These are phyloP conservation scores for Cucumis melo DNA, from an alignment of 306 rosid genomes.

Conservation along the genomic window DNA sequence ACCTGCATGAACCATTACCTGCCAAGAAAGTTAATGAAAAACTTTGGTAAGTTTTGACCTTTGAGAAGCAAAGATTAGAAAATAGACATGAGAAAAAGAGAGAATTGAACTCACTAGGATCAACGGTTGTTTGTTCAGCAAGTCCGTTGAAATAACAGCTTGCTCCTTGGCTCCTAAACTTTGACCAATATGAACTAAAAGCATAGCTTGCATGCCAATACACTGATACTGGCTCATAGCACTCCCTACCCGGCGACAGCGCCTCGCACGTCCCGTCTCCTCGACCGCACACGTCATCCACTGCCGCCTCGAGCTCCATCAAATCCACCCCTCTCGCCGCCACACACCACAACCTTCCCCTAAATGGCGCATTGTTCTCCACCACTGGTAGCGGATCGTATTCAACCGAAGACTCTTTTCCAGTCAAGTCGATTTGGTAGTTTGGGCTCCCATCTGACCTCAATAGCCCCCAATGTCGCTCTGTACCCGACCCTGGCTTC, in stretches of 20 bases:
- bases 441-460: slow-evolving; percentile 35
- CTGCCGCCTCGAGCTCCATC: slow-evolving; percentile 15
- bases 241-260: slow-evolving; percentile 28
- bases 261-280: slow-evolving; percentile 30
- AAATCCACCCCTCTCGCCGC: slow-evolving; percentile 15
- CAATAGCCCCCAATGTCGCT: slow-evolving; percentile 70
- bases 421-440: slow-evolving; percentile 52
- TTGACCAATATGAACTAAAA: slow-evolving; percentile 37
- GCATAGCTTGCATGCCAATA: slow-evolving; percentile 35
- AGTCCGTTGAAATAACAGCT: slow-evolving; percentile 42
- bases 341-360: slow-evolving; percentile 37
- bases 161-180: slow-evolving; percentile 26
- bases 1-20: slow-evolving; percentile 31
- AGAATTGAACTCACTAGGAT: slow-evolving; percentile 32
- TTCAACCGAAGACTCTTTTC: slow-evolving; percentile 10
- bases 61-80: background rate
- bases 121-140: slow-evolving; percentile 20
- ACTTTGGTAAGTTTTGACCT: too few relatives aligned
- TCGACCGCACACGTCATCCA: slow-evolving; percentile 13
- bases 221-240: slow-evolving; percentile 25
- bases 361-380: slow-evolving; percentile 21
- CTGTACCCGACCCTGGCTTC: slow-evolving; percentile 49
- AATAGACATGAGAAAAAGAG: background rate
- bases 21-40: background rate
- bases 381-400: slow-evolving; percentile 13